Base-by-base conservation (phyloP, 2,329 filamentous ascomycete species). In the Botrytis squamosa region DNA sequence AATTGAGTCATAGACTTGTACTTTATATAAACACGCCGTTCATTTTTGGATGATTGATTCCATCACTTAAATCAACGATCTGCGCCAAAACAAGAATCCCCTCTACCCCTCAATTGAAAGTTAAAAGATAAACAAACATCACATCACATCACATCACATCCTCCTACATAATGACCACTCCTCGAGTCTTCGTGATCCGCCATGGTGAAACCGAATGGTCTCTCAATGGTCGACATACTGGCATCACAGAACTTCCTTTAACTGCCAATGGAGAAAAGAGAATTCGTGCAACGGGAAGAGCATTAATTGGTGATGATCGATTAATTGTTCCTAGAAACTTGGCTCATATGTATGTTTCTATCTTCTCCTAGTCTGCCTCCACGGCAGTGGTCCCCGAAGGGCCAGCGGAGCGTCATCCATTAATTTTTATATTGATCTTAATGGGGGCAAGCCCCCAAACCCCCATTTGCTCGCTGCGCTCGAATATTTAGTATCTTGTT, bases 171-270 rank as follows among this genome's bases (percentile, higher is more conserved):
- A 81, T 81, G 80, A 76, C 79, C 5, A 89, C 91, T 3, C 93
- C 93, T 2, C 88, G 93, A 71, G 90, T 93, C 81, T 95, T 95
- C 85, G 89, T 96, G 78, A 85, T 94, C 81, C 93, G 95, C 78
- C 95, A 98, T 81, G 95, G 95, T 83, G 94, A 98, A 85, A 98
- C 95, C 6, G 94, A 97, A 85, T 98, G 95, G 95, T 97, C 93
- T 8, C 89, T 97, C 66, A 92, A 92, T 78, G 95, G 94, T 73
- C 88, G 90, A 70, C 93, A 98, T 83, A 98, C 95, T 0, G 92
- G 94, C 70, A 87, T 85, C 42, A 93, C 92, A n/a, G 95, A 98
- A 80, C 92, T 98, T 6, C 91, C 94, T 1, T 86, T 98, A 55
- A 98, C 95, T 0, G 84, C 87, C 69, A 92, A 93, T 81, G 95